Base-by-base conservation (phyloP, 257 asterid species). In the Fraxinus quadrangulata region DNA sequence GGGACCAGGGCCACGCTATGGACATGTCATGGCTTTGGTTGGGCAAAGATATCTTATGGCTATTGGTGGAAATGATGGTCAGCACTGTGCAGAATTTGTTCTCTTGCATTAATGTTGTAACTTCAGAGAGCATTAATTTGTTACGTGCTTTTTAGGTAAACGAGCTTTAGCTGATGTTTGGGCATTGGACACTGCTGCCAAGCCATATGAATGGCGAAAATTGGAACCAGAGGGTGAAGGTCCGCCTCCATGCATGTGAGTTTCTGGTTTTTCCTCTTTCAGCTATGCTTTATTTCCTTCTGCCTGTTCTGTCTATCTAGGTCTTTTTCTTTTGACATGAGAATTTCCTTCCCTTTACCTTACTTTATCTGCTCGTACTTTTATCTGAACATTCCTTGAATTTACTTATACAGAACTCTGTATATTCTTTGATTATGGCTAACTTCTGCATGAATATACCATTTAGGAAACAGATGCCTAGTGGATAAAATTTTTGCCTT, bases 231-330 rank as follows among this genome's bases (percentile, higher is more conserved):
- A 93, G 87, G 99, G 99, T 42, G 99, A 96, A 88, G 98, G 99
- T 78, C 99, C 99, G 28, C 99, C 99, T 77, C 99, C 99, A 77
- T 96, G 99, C 99, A 96, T 96, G 99, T 96, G 83, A 90, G 92
- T 85, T 77, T 77, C 77, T 78, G 37, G 9, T 31, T 73, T 71
- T 77, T 33, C 7, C 54, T 76, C 70, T 3, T 66, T 69, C 51
- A 66, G 71, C 49, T n/a, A 14, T 23, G 36, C 67, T 65, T 13
- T 51, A 61, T 19, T 72, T 13, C 67, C 37, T 65, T 36, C 31
- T 14, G 6, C 30, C 66, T 51, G 56, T 23, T 63, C 14, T 59
- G 26, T 40, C 71, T n/a, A 2, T 42, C 42, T 33, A 69, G 67
- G 67, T 72, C 39, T 56, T 73, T 72, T 76, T 26, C 45, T 65